phyloP scores from a whole-genome alignment of 192 early-diverging fungal species.

The Radiomyces spectabilis region DNA sequence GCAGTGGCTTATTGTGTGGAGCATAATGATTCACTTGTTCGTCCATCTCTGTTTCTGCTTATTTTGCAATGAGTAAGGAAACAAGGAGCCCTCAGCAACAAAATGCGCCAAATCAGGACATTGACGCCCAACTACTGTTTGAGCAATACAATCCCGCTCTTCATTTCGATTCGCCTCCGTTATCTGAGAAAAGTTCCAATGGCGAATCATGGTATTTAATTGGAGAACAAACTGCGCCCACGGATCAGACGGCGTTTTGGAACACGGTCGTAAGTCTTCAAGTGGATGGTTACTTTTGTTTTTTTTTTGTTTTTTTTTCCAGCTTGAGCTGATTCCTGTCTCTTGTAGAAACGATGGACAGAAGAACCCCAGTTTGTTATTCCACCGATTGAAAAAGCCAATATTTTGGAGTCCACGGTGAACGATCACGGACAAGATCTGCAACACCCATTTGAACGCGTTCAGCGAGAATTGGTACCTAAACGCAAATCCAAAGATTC shows the following conservation, averaged over 20 bases:
- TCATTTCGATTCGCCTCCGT: conserved; percentile 4
- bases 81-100: no score
- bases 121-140: no score
- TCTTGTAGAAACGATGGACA: conserved; percentile 43
- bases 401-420: conserved; percentile 17
- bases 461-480: conserved; percentile 30
- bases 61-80: no score
- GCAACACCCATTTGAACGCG: neutral
- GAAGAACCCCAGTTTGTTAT: conserved; percentile 48
- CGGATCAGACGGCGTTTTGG: conserved; percentile 34
- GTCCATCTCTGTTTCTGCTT: no score
- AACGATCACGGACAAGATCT: neutral
- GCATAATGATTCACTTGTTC: no score
- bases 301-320: neutral
- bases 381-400: conserved; percentile 49
- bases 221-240: conserved; percentile 28
- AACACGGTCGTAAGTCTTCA: conserved; percentile 28
- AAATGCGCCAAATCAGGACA: no score
- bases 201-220: conserved; percentile 33
- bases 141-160: conserved; percentile 1
- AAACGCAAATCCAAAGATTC: conserved; percentile 39
- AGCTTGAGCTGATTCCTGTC: neutral
- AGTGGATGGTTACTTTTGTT: neutral
- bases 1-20: no score
- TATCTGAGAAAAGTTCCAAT: neutral